phyloP scores from a whole-genome alignment of 2,329 filamentous ascomycete species.

The Monosporascus sp. region DNA sequence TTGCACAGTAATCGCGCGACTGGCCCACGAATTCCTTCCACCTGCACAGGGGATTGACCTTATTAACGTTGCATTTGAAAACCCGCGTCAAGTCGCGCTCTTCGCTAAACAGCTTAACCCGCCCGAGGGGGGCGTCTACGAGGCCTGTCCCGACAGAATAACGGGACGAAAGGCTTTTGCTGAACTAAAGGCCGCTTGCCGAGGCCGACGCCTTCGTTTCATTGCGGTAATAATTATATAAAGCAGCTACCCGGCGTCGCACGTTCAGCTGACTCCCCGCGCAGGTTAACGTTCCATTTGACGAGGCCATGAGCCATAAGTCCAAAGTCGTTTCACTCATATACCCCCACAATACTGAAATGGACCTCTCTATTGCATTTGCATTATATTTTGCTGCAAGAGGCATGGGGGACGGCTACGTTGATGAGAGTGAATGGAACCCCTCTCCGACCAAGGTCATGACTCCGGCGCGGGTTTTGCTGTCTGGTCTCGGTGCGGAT shows the following conservation, averaged over 20 bases:
- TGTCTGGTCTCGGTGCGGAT: slow-evolving; percentile 92
- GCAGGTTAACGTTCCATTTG: slow-evolving; percentile 75
- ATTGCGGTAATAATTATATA: slow-evolving; percentile 47
- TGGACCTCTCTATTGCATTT: slow-evolving; percentile 92
- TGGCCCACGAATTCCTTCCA: slow-evolving; percentile 73
- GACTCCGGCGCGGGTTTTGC: slow-evolving; percentile 72
- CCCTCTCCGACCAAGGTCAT: slow-evolving; percentile 22
- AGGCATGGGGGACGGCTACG: slow-evolving; percentile 52
- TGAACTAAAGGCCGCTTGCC: slow-evolving; percentile 68
- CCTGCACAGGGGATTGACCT: slow-evolving; percentile 68
- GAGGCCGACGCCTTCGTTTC: slow-evolving; percentile 72
- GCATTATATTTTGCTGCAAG: slow-evolving; percentile 94
- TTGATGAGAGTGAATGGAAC: slow-evolving; percentile 19
- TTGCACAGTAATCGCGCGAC: slow-evolving; percentile 78
- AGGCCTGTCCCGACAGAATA: slow-evolving; percentile 82
- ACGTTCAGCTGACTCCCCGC: background rate
- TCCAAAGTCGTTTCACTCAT: slow-evolving; percentile 70
- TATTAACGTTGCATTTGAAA: slow-evolving; percentile 95
- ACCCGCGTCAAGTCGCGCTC: slow-evolving; percentile 66
- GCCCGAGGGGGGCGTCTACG: slow-evolving; percentile 48
- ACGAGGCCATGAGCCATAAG: slow-evolving; percentile 65
- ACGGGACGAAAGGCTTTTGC: slow-evolving; percentile 75
- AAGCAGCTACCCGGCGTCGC: no score
- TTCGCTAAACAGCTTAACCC: slow-evolving; percentile 32
- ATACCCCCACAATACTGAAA: slow-evolving; percentile 91